Conservation (phyloP, 106 monocot species). For the Phalaenopsis aphrodite region DNA sequence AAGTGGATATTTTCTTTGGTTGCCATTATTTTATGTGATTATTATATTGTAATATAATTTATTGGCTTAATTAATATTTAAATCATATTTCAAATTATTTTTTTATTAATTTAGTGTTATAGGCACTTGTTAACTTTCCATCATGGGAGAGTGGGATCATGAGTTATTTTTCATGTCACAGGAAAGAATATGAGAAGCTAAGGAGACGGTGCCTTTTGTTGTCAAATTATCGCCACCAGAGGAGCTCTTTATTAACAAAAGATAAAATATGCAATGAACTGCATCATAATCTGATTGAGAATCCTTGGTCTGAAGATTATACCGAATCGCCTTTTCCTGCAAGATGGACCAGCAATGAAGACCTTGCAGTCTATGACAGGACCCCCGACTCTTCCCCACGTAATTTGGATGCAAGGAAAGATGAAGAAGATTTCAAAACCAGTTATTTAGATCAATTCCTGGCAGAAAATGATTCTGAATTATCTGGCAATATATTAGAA, state of each 20-base stretch:
- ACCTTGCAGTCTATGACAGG: slow-evolving; percentile 20
- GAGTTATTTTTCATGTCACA: slow-evolving; percentile 15
- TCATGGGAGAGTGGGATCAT: neutral
- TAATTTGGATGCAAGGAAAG: slow-evolving; percentile 20
- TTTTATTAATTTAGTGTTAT: too few species aligned
- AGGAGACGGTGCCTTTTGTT: slow-evolving; percentile 49
- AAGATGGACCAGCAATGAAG: slow-evolving; percentile 4
- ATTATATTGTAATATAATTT: too few species aligned
- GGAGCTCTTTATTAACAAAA: slow-evolving; percentile 17
- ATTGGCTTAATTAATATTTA: too few species aligned
- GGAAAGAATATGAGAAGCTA: slow-evolving; percentile 69
- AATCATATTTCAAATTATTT: too few species aligned
- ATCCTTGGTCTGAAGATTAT: slow-evolving; percentile 25
- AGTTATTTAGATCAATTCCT: slow-evolving; percentile 17
- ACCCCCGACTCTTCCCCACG: slow-evolving; percentile 5
- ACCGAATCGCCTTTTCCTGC: slow-evolving; percentile 10
- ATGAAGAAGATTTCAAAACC: slow-evolving; percentile 7
- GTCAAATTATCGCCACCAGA: slow-evolving; percentile 15
- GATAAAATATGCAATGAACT: slow-evolving; percentile 12
- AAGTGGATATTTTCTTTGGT: neutral
- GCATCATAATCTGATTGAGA: slow-evolving; percentile 23
- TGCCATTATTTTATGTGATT: neutral
- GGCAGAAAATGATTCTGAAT: slow-evolving; percentile 45
- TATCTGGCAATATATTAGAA: slow-evolving; percentile 37
- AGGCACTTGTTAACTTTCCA: neutral